Evolutionary conservation across 225 moss, liverwort and hornwort species (phyloP).

Genomic region (Bryum argenteum): DNA sequence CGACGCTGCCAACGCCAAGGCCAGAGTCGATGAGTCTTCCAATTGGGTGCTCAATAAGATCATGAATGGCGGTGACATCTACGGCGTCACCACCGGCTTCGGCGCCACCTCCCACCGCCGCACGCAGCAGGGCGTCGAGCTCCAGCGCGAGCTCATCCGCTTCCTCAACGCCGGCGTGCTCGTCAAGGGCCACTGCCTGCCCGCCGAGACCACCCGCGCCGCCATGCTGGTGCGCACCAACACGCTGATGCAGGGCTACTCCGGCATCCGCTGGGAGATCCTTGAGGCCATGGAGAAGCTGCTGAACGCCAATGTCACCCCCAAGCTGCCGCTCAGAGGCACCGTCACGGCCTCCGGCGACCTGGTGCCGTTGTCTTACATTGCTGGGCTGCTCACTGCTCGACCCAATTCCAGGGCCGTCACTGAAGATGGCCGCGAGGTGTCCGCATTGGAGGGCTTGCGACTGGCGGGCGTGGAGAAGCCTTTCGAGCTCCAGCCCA

Average conservation of each 20-base stretch:
- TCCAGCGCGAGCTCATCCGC: slow-evolving; percentile 40
- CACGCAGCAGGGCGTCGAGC: slow-evolving; percentile 34
- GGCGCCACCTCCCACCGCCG: slow-evolving; percentile 38
- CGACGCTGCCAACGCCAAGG: slow-evolving; percentile 32
- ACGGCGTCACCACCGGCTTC: slow-evolving; percentile 41
- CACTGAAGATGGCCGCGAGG: slow-evolving; percentile 33
- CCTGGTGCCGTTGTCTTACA: slow-evolving; percentile 17
- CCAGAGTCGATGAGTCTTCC: slow-evolving; percentile 37
- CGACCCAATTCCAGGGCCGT: slow-evolving; percentile 37
- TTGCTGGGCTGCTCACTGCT: slow-evolving; percentile 17
- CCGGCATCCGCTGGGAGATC: slow-evolving; percentile 49
- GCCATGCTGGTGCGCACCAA: slow-evolving; percentile 51
- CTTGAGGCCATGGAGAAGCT: slow-evolving; percentile 44
- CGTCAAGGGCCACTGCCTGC: slow-evolving; percentile 24
- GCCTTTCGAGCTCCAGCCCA: slow-evolving; percentile 47
- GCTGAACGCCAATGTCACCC: slow-evolving; percentile 10
- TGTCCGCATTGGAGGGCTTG: slow-evolving; percentile 34
- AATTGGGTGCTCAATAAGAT: slow-evolving; percentile 37
- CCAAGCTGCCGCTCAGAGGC: slow-evolving; percentile 1
- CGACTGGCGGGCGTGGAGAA: slow-evolving; percentile 35
- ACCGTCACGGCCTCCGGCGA: slow-evolving; percentile 11
- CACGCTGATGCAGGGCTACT: slow-evolving; percentile 48
- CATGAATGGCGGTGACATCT: slow-evolving; percentile 43
- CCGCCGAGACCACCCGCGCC: slow-evolving; percentile 26
- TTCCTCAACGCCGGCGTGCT: slow-evolving; percentile 40